Evolutionary conservation across 768 basidiomycete species (phyloP), one percentile per base, ranked within the genome.

Genomic region (Leccinellum luteum): DNA sequence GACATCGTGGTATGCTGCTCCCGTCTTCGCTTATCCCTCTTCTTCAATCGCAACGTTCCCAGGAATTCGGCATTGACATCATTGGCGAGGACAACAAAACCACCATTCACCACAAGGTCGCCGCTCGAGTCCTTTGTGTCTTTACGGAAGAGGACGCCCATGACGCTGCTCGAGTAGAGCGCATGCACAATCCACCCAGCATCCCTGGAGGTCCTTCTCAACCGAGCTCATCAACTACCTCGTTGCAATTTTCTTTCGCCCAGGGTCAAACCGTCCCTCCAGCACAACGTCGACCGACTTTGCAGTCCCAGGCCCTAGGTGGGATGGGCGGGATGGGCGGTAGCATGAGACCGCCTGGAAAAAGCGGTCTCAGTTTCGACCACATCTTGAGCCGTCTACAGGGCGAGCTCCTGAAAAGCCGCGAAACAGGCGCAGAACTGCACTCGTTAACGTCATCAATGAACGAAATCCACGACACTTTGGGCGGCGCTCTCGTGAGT

Each of bases 31-130:
- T 57, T 44, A 52, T 30, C 55, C 45, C 31, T 19, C 31, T 28
- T 55, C 41, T 53, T 62, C 56, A 57, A 44, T 54, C 55, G 8
- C 31, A 31, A 54, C 38, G 6, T 56, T 1, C 30, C 3, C 27
- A 96, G 94, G 95, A 98, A 87, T 98, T 97, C 71, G 97, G 97
- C 56, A 99, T 98, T 67, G 97, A 98, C 76, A 99, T 99, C 60
- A 92, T 97, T 54, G 91, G 92, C 60, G 97, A 99, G 68, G 97
- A 99, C 78, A 97, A 95, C 80, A 92, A 92, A 74, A 95, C 92
- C 2, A 94, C 98, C 56, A 87, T 98, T 50, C 97, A 99, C 75
- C 95, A 98, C 77, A 98, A 99, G 73, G 97, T 98, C 53, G 94
- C 97, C 10, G 94, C 96, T 4, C 90, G 92, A 28, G 94, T 94